These are phyloP conservation scores for Aurantiochytrium sp. DNA, from an alignment of 108 stramenopile genomes.

Conservation along the genomic window DNA sequence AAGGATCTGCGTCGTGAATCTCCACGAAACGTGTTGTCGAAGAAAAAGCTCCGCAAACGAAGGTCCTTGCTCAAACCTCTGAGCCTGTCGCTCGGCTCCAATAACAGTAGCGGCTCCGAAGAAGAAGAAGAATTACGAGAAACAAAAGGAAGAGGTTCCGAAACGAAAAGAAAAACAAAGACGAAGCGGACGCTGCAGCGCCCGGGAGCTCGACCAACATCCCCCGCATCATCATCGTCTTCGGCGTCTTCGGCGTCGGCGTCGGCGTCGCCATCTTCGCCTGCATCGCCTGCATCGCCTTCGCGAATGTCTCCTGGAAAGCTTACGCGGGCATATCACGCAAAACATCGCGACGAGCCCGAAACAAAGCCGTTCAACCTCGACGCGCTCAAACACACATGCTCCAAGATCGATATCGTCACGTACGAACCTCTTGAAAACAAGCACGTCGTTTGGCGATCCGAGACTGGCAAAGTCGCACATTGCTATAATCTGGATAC, in stretches of 20 bases:
- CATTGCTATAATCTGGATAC: neutral
- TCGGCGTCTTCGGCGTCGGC: no score
- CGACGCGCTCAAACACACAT: neutral
- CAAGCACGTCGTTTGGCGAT: neutral
- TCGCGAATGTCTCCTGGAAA: no score
- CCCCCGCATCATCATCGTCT: no score
- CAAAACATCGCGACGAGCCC: neutral
- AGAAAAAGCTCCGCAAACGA: neutral
- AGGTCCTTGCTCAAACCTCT: neutral
- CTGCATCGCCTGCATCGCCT: no score
- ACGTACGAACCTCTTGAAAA: neutral
- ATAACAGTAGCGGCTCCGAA: neutral
- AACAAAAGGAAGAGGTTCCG: neutral
- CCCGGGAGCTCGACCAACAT: neutral
- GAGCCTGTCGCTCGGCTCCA: neutral
- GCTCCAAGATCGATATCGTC: neutral
- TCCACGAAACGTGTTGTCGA: neutral
- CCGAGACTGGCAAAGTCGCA: neutral
- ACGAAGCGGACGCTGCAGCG: neutral
- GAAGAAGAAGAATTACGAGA: neutral
- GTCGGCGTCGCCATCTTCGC: no score
- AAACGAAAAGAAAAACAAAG: neutral
- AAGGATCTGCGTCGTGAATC: neutral
- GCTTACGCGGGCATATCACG: neutral
- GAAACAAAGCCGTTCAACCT: neutral